Evolutionary conservation across 495 filamentous ascomycete genomes (phyloP).

Genomic region (Echria macrotheca): DNA sequence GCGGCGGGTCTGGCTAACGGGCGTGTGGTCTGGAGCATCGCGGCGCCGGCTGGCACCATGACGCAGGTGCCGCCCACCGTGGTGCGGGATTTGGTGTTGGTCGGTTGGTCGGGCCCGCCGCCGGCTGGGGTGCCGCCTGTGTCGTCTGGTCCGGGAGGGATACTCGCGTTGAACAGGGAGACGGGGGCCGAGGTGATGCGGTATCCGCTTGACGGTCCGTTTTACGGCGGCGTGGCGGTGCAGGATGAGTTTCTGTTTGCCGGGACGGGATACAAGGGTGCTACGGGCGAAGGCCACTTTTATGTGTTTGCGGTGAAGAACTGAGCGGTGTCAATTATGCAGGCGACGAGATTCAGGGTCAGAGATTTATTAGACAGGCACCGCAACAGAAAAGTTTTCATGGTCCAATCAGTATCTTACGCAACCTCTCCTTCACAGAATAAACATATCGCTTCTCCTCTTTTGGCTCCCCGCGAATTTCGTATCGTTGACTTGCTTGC

Average conservation of each 20-base stretch:
- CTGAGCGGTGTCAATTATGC: too few species aligned
- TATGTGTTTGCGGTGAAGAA: constrained; percentile 3
- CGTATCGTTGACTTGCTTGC: too few species aligned
- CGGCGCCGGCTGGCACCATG: not conserved
- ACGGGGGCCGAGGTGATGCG: constrained; percentile 5
- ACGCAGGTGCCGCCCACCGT: constrained; percentile 5
- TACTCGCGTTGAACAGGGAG: constrained; percentile 5
- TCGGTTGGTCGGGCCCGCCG: not conserved
- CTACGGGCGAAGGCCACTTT: not conserved
- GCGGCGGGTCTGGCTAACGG: constrained; percentile 24
- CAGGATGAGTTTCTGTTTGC: constrained; percentile 6
- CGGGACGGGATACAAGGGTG: constrained; percentile 9
- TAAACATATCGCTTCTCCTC: too few species aligned
- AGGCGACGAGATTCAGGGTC: too few species aligned
- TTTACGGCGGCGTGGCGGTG: constrained; percentile 2
- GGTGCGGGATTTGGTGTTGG: constrained; percentile 6
- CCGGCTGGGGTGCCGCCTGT: not conserved
- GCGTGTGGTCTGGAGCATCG: constrained; percentile 3
- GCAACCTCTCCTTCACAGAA: too few species aligned
- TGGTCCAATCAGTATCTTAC: too few species aligned
- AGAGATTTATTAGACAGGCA: too few species aligned
- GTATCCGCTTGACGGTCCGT: not conserved
- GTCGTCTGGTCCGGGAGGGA: not conserved
- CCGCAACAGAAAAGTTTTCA: too few species aligned
- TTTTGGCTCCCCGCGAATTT: too few species aligned